Percentiles rank a stretch among this genome's conserved stretches.
Evolutionary conservation across 768 basidiomycete genomes (phyloP).

Genomic region (Auriscalpium orientale): DNA sequence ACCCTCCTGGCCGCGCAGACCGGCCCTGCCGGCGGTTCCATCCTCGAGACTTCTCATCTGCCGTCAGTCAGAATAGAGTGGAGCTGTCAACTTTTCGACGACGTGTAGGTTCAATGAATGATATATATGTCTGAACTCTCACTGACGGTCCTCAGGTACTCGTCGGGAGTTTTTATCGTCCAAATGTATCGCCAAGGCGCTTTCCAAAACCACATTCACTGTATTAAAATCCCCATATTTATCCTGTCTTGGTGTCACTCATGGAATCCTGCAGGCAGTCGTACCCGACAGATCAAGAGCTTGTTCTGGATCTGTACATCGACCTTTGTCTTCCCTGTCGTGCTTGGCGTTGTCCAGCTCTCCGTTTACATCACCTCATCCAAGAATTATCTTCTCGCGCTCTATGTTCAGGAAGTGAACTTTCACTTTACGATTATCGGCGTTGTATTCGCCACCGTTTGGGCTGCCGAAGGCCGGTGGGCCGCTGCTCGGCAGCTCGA

Average conservation of each 20-base stretch:
- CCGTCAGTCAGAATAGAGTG: slow-evolving; percentile 21
- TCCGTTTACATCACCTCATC: slow-evolving; percentile 9
- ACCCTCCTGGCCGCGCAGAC: background rate
- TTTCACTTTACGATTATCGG: slow-evolving; percentile 29
- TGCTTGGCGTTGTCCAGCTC: slow-evolving; percentile 28
- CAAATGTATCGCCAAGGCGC: slow-evolving; percentile 10
- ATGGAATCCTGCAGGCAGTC: slow-evolving; percentile 6
- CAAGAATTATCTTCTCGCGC: slow-evolving; percentile 16
- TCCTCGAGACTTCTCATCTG: background rate
- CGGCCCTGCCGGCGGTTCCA: background rate
- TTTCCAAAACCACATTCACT: background rate
- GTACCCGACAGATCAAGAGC: slow-evolving; percentile 20
- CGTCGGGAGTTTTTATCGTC: slow-evolving; percentile 22
- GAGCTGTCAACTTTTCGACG: slow-evolving; percentile 28
- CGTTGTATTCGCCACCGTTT: slow-evolving; percentile 30
- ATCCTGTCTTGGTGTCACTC: too few relatives aligned
- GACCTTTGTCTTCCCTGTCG: slow-evolving; percentile 32
- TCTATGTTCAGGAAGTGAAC: slow-evolving; percentile 19
- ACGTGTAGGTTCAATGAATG: slow-evolving; percentile 23
- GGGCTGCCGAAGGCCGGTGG: slow-evolving; percentile 11
- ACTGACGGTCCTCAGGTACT: slow-evolving; percentile 4
- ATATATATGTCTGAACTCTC: background rate
- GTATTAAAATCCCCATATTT: background rate
- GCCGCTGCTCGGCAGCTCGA: background rate
- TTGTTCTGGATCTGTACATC: slow-evolving; percentile 30